Evolutionary conservation across 441 rosid genomes (phyloP).

Genomic region (Croton setiger): DNA sequence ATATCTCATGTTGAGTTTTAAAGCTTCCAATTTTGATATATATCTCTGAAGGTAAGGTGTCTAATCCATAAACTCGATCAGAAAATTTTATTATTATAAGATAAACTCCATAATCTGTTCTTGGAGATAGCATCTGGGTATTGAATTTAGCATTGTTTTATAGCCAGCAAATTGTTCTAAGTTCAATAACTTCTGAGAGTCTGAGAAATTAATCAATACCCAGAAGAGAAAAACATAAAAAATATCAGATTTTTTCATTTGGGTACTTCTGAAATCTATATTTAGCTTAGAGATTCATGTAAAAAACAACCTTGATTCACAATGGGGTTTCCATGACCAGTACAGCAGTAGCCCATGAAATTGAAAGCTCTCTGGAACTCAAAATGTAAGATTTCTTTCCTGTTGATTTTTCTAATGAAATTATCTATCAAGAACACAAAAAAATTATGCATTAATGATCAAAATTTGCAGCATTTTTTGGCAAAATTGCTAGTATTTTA

Average conservation of each 20-base stretch:
- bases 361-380: conserved; percentile 52
- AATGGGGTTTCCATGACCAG: conserved; percentile 46
- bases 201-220: conserved; percentile 17
- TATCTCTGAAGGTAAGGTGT: conserved; percentile 34
- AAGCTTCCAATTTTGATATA: conserved; percentile 28
- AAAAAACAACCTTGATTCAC: conserved; percentile 32
- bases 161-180: conserved; percentile 49
- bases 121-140: conserved; percentile 31
- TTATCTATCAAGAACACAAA: conserved; percentile 25
- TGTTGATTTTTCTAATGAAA: conserved; percentile 40
- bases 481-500: too few relatives aligned
- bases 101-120: conserved; percentile 33
- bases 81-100: conserved; percentile 35
- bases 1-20: conserved; percentile 1
- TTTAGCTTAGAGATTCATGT: not conserved
- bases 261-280: not conserved
- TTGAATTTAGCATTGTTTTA: conserved; percentile 39
- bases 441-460: not conserved
- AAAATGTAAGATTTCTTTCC: conserved; percentile 36
- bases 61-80: conserved; percentile 39
- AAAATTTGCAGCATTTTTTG: too few relatives aligned
- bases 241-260: not conserved
- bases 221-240: not conserved
- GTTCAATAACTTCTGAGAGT: conserved; percentile 43
- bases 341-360: conserved; percentile 37